Conservation (phyloP, 768 basidiomycete genomes). For the Termitomyces sp. region DNA sequence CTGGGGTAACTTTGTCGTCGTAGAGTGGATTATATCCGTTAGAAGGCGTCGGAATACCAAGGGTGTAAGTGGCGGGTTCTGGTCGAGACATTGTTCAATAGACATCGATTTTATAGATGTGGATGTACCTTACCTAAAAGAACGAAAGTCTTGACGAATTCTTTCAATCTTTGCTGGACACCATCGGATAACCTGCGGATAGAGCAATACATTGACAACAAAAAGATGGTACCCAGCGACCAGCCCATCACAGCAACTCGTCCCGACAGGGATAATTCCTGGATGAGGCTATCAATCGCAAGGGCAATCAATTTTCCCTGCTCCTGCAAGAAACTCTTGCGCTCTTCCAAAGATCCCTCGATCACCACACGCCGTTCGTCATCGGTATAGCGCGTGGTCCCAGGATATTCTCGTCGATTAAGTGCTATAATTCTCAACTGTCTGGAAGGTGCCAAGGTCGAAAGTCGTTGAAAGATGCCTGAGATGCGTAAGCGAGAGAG, state of each 20-base stretch:
- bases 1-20: conserved; percentile 1
- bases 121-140: conserved; percentile 11
- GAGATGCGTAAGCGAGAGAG: not conserved
- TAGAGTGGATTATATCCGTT: not conserved
- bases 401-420: conserved; percentile 30
- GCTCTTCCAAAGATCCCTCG: conserved; percentile 12
- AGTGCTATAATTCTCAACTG: conserved; percentile 21
- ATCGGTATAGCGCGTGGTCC: conserved; percentile 22
- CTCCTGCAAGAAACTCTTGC: conserved; percentile 14
- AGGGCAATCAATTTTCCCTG: conserved; percentile 24
- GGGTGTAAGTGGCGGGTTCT: conserved; percentile 1
- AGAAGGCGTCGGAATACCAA: conserved; percentile 2
- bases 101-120: not conserved
- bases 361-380: conserved; percentile 16
- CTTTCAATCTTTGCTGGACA: conserved; percentile 12
- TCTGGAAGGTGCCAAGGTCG: conserved; percentile 10
- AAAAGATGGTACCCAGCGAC: conserved; percentile 23
- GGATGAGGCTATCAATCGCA: conserved; percentile 20
- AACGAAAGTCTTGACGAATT: conserved; percentile 16
- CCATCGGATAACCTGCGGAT: conserved; percentile 14
- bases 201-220: conserved; percentile 15
- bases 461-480: conserved; percentile 21
- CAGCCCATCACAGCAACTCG: conserved; percentile 19
- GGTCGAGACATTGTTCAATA: not conserved
- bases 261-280: conserved; percentile 11